phyloP scores from a whole-genome alignment of 352 stramenopile species.

The Globisporangium acanthophoron region DNA sequence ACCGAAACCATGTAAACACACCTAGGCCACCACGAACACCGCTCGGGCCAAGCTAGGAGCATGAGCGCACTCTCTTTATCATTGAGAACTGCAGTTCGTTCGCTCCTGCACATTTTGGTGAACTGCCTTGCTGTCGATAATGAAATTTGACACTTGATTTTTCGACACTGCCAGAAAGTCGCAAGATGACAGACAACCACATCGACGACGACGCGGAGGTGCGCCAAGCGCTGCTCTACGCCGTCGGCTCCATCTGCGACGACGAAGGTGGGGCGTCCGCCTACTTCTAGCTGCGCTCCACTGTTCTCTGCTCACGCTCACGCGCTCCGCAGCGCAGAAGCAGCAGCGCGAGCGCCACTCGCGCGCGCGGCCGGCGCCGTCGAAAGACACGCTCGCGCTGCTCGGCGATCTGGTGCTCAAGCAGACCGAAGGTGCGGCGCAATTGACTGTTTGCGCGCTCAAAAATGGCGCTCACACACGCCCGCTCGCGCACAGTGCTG shows the following conservation, averaged over 20 bases:
- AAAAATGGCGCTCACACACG: neutral
- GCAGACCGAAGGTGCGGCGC: constrained; percentile 43
- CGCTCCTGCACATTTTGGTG: too few relatives aligned
- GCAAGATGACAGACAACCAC: too few relatives aligned
- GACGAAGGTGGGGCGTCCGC: constrained; percentile 28
- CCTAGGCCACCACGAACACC: too few relatives aligned
- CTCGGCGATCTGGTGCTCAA: constrained; percentile 64
- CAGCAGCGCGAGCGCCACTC: constrained; percentile 38
- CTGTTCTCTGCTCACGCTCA: neutral
- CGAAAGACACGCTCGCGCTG: constrained; percentile 60
- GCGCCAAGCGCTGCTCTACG: constrained; percentile 62
- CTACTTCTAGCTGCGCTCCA: neutral
- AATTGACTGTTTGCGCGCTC: neutral
- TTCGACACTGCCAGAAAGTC: too few relatives aligned
- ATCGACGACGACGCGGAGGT: constrained; percentile 55
- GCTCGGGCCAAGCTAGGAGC: too few relatives aligned
- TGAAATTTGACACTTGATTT: too few relatives aligned
- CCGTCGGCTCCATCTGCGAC: constrained; percentile 65
- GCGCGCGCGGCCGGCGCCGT: constrained; percentile 34
- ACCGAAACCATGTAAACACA: too few relatives aligned
- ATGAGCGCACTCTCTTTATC: too few relatives aligned
- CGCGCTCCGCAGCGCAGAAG: constrained; percentile 28
- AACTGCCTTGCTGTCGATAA: too few relatives aligned
- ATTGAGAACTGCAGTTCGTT: too few relatives aligned
- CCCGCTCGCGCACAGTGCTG: constrained; percentile 30